Percentiles rank a stretch among this genome's conserved stretches.
Evolutionary conservation across 495 filamentous ascomycete genomes (phyloP).

Genomic region (Aspergillus diversus): DNA sequence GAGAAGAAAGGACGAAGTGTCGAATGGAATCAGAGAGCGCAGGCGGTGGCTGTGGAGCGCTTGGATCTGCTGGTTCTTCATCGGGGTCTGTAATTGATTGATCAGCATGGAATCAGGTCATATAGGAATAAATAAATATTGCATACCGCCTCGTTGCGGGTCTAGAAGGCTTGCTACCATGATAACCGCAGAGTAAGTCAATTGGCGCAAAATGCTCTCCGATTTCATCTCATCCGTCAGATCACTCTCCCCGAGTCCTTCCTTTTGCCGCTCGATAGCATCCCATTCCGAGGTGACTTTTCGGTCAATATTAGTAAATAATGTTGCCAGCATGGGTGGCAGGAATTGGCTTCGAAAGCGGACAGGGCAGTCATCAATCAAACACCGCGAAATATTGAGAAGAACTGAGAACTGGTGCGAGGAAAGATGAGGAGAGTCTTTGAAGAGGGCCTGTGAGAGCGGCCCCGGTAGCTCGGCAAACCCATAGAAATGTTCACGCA

Average conservation of each 20-base stretch:
- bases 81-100: slow-evolving; percentile 39
- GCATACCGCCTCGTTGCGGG: slow-evolving; percentile 58
- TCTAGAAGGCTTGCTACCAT: slow-evolving; percentile 89
- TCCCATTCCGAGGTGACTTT: slow-evolving; percentile 90
- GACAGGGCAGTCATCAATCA: slow-evolving; percentile 90
- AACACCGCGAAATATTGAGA: slow-evolving; percentile 78
- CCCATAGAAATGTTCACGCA: slow-evolving; percentile 88
- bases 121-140: background rate
- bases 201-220: slow-evolving; percentile 91
- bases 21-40: slow-evolving; percentile 58
- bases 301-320: slow-evolving; percentile 82
- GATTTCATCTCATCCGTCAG: slow-evolving; percentile 97
- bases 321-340: slow-evolving; percentile 77
- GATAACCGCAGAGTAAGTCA: slow-evolving; percentile 88
- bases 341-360: slow-evolving; percentile 77
- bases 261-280: slow-evolving; percentile 62
- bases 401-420: slow-evolving; percentile 91
- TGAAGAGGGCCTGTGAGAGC: slow-evolving; percentile 80
- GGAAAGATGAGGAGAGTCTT: slow-evolving; percentile 81
- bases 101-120: slow-evolving; percentile 20
- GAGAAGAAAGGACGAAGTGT: slow-evolving; percentile 78
- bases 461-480: slow-evolving; percentile 82
- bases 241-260: slow-evolving; percentile 65
- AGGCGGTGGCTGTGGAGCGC: slow-evolving; percentile 37
- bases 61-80: slow-evolving; percentile 46